A percentile compares a stretch with the other conserved stretches of the same genome.
These are phyloP conservation scores for Canavalia gladiata DNA, from an alignment of 306 rosid genomes.

Conservation along the genomic window DNA sequence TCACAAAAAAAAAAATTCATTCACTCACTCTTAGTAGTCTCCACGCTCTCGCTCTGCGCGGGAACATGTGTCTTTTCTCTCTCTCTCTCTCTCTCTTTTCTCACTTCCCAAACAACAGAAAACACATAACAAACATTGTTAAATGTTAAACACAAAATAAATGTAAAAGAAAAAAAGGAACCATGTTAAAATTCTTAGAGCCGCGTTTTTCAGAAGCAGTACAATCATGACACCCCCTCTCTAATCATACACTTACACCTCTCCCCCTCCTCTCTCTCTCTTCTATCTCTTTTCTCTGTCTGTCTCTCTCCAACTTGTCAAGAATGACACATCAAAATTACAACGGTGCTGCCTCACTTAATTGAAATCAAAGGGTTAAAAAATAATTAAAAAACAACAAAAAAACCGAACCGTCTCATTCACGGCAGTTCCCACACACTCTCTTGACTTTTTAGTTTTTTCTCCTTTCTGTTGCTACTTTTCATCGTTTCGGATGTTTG, in stretches of 20 bases:
- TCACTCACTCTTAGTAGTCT: constrained; percentile 59
- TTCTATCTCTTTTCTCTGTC: constrained; percentile 32
- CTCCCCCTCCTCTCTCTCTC: too few species aligned
- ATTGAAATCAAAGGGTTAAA: constrained; percentile 26
- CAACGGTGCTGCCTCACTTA: constrained; percentile 44
- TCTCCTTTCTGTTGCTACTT: constrained; percentile 55
- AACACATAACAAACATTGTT: constrained; percentile 35
- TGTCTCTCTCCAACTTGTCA: constrained; percentile 54
- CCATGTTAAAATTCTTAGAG: constrained; percentile 53
- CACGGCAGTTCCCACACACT: constrained; percentile 76
- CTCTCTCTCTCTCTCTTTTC: background rate
- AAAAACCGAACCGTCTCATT: constrained; percentile 66
- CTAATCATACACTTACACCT: constrained; percentile 65
- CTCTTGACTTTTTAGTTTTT: constrained; percentile 61
- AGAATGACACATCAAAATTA: constrained; percentile 59
- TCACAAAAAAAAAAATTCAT: constrained; percentile 42
- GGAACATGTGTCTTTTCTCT: background rate
- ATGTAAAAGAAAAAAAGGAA: background rate
- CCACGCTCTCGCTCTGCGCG: constrained; percentile 50
- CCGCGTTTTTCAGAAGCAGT: constrained; percentile 78
- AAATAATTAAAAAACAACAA: background rate
- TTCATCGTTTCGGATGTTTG: constrained; percentile 60
- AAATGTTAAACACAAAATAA: constrained; percentile 17
- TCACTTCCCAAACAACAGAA: constrained; percentile 46
- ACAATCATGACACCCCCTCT: constrained; percentile 69